A percentile compares a stretch with the other conserved stretches of the same genome.
phyloP scores from a whole-genome alignment of 176 grass and related monocot genomes.

The Carex myosuroides region DNA sequence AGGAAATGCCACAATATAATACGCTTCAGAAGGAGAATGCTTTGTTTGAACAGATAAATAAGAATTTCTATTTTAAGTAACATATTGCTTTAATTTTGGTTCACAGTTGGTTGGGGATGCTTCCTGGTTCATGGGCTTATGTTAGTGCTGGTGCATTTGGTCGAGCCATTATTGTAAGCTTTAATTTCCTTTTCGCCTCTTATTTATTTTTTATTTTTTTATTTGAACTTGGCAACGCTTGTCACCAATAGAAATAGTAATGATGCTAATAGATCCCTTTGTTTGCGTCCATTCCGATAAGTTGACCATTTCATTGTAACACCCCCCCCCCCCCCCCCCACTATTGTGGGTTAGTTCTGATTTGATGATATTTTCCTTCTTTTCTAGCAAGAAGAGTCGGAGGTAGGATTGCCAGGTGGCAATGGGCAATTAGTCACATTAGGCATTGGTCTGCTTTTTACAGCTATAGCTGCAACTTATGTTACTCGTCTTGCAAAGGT shows the following conservation, averaged over 20 bases:
- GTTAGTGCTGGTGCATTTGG: conserved; percentile 99
- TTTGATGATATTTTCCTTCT: neutral
- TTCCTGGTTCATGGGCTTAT: conserved; percentile 98
- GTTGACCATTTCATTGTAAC: neutral
- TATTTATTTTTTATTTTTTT: neutral
- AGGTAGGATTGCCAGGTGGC: conserved; percentile 61
- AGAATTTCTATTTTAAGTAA: neutral
- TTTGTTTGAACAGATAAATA: neutral
- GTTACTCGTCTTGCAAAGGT: conserved; percentile 94
- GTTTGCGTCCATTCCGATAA: neutral
- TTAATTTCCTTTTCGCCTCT: neutral
- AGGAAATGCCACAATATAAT: neutral
- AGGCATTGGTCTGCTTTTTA: conserved; percentile 72
- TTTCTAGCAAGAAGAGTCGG: conserved; percentile 96
- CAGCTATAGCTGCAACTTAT: conserved; percentile 74
- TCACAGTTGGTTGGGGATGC: conserved; percentile 98
- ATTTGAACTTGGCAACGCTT: neutral
- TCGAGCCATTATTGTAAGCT: conserved; percentile 94
- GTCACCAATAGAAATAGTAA: neutral
- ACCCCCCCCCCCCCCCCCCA: too few relatives aligned
- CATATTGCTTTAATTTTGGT: conserved; percentile 1
- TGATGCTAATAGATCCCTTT: neutral
- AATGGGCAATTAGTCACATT: conserved; percentile 67
- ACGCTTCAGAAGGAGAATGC: neutral
- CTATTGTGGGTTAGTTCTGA: neutral